Evolutionary conservation across 2,329 filamentous ascomycete species (phyloP), one percentile per base, ranked within the genome.

Genomic region (Westerdykella aurantiaca): DNA sequence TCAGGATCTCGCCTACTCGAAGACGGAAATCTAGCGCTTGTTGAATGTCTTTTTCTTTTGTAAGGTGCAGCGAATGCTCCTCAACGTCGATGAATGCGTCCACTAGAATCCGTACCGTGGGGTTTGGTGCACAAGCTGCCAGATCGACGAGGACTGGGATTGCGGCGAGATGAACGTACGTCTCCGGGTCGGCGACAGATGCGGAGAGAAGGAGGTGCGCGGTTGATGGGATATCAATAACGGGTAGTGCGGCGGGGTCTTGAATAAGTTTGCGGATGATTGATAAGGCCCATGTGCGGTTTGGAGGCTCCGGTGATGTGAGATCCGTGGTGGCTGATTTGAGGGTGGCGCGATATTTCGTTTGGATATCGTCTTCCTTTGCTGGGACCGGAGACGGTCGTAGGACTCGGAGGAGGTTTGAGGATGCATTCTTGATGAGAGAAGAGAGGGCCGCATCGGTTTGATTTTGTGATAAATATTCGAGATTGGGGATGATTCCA

Each of bases 31-130:
- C 84, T 0, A 85, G 76, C 3, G 62, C 60, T 23, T 60, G 44
- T 34, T 59, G 55, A 16, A 64, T 42, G 14, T 63, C 59, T 2
- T 51, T 42, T 22, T 60, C 58, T 34, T 64, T 61, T 12, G 45
- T 49, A 2, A 55, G 42, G 1, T 51, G 51, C 1, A 65, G 37
- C 1, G 61, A 63, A 14, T 49, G 55, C 33, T 66, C 61, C 25
- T 87, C 82, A 0, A 77, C 59, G 56, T 89, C 85, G 14, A 85
- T 65, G 51, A 88, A 88, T 34, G 80, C 76, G 18, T 86, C 82
- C 0, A 84, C 67, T 0, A 88, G 67, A 52, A 86, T 82, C 17
- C 71, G 73, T 3, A 78, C 69, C 0, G 82, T 81, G 0, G 82
- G 77, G 34, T 74, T 77, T 0, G 83, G 81, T 40, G 86, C 83